phyloP scores from a whole-genome alignment of 345 rosid species.

The Nasturtium officinale region DNA sequence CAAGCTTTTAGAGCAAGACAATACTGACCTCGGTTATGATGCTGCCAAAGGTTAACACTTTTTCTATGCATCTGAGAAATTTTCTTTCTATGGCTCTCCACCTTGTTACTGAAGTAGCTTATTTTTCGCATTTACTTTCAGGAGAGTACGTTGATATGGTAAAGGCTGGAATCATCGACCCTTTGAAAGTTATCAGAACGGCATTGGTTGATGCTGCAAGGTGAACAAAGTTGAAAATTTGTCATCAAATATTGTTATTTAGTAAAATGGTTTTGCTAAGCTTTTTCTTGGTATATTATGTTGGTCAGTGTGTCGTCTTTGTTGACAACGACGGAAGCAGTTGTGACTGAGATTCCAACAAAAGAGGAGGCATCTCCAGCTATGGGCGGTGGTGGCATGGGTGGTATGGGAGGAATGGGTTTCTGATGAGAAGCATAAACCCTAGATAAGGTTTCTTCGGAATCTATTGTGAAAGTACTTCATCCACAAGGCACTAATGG shows the following conservation, averaged over 20 bases:
- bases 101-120: background rate
- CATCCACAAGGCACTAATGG: constrained; percentile 2
- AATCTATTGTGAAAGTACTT: constrained; percentile 23
- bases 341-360: constrained; percentile 80
- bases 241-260: background rate
- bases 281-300: background rate
- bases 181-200: constrained; percentile 91
- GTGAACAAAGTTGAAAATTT: background rate
- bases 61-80: background rate
- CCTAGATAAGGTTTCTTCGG: constrained; percentile 19
- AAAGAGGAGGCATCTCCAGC: constrained; percentile 71
- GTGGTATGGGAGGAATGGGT: constrained; percentile 87
- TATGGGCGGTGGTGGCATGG: constrained; percentile 72
- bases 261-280: background rate
- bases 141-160: constrained; percentile 97
- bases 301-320: constrained; percentile 75
- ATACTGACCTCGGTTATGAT: constrained; percentile 87
- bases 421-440: constrained; percentile 54
- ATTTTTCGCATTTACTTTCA: constrained; percentile 27
- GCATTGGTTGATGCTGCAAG: constrained; percentile 74
- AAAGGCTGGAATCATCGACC: constrained; percentile 88
- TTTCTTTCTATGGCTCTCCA: background rate
- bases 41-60: constrained; percentile 76
- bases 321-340: constrained; percentile 95
- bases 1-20: constrained; percentile 91